Base-by-base conservation (phyloP, 2,329 filamentous ascomycete species). In the Aureobasidium melanogenum region DNA sequence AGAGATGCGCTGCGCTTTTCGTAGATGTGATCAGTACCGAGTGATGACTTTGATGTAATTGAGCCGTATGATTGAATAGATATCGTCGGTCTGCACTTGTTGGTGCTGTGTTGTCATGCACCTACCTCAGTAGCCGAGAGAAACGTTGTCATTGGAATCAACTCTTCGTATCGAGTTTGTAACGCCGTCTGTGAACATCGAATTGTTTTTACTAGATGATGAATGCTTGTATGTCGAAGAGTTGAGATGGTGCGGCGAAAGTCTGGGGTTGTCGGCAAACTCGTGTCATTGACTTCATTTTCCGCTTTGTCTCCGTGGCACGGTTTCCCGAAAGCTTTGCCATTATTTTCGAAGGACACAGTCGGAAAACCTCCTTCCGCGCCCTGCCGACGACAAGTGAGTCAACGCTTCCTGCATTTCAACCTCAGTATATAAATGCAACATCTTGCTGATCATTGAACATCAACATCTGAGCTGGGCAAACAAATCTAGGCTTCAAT, bases 1-100 rank as follows among this genome's bases (percentile, higher is more conserved):
- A 47, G 50, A 46, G 41, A 63, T 9, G 62, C 62, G 6, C 32
- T 61, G 41, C 47, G 59, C 26, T 50, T n/a, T 22, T 58, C 39
- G 1, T 58, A 56, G 41, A 26, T 22, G 9, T 7, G 17, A 10
- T 28, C 5, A 44, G 22, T 44, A 5, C 22, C 41, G 41, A 44
- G 14, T 26, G 14, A 26, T 26, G 17, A 12, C 24, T 47, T 9
- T 47, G 28, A 10, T 47, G 17, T 22, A 26, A n/a, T n/a, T 12
- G 8, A 30, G 7, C 24, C 44, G 9, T 28, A 15, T 17, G 5
- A 28, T 28, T 8, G 24, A 9, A 7, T 47, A 9, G 8, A 9
- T 47, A 2, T 26, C 14, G 7, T 15, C 24, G 7, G 24, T 9
- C 14, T 28, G 7, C 24, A 17, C 15, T 47, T 12, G 24, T 47